These are phyloP conservation scores for Tricholoma bakamatsutake DNA, from an alignment of 768 basidiomycete species.

Conservation along the genomic window DNA sequence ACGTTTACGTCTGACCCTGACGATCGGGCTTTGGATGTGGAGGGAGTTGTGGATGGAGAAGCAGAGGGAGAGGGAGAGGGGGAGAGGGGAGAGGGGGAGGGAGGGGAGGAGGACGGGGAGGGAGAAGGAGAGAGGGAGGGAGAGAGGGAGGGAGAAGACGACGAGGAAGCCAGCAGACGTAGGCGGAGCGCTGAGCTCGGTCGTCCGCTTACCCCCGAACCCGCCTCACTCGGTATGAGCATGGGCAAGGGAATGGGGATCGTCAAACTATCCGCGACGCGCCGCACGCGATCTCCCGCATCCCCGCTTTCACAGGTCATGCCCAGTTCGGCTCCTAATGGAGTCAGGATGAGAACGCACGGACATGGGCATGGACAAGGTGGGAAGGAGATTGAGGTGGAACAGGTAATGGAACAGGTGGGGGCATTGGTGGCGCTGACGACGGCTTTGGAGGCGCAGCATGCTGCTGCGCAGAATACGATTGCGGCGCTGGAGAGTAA, in stretches of 20 bases:
- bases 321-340: background rate
- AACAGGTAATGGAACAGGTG: conserved; percentile 68
- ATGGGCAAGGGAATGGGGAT: background rate
- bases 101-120: background rate
- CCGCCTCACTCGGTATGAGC: conserved; percentile 37
- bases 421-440: conserved; percentile 72
- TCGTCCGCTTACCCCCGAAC: conserved; percentile 78
- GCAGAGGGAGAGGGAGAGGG: background rate
- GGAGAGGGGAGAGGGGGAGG: background rate
- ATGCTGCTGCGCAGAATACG: conserved; percentile 68
- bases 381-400: conserved; percentile 46
- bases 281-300: conserved; percentile 15
- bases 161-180: conserved; percentile 43
- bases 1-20: background rate
- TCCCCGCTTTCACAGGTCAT: conserved; percentile 23
- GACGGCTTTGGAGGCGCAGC: conserved; percentile 68
- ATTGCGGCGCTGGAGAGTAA: conserved; percentile 66
- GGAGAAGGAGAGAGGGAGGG: background rate
- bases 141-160: conserved; percentile 30
- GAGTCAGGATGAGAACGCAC: background rate
- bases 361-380: background rate
- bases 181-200: conserved; percentile 54
- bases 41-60: background rate
- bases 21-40: background rate
- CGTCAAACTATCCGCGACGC: conserved; percentile 16